Percentiles rank a stretch among this genome's conserved stretches.
phyloP scores from a whole-genome alignment of 1,139 yeast species.

The Protomyces arabidopsidicola region DNA sequence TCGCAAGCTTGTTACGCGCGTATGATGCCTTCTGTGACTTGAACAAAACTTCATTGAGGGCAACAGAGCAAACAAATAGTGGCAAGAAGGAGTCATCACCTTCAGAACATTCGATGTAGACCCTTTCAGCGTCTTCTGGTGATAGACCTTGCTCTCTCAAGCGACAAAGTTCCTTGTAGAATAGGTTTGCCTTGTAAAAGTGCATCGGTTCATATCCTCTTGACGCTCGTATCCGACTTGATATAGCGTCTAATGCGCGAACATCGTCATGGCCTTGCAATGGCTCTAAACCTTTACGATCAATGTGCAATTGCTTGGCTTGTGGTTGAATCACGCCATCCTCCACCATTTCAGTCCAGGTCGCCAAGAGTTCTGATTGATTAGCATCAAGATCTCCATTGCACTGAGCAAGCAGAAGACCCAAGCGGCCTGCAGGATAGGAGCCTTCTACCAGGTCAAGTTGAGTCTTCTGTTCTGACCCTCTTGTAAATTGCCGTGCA shows the following conservation, averaged over 20 bases:
- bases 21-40: not conserved
- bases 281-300: no score
- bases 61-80: not conserved
- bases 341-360: not conserved
- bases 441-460: not conserved
- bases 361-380: not conserved
- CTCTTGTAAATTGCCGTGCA: not conserved
- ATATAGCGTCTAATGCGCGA: not conserved
- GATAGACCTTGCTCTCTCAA: not conserved
- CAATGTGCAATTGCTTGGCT: not conserved
- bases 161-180: not conserved
- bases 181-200: not conserved
- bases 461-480: no score
- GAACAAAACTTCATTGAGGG: not conserved
- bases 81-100: not conserved
- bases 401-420: not conserved
- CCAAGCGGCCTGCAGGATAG: not conserved
- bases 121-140: not conserved
- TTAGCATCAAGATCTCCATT: not conserved
- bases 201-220: not conserved
- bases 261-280: not conserved
- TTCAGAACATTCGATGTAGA: not conserved
- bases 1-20: slow-evolving; percentile 52
- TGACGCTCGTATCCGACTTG: not conserved
- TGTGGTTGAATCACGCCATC: not conserved